A percentile compares a stretch with the other conserved stretches of the same genome.
These are phyloP conservation scores for Microsporum ferrugineum DNA, from an alignment of 2,329 filamentous ascomycete genomes.

Conservation along the genomic window DNA sequence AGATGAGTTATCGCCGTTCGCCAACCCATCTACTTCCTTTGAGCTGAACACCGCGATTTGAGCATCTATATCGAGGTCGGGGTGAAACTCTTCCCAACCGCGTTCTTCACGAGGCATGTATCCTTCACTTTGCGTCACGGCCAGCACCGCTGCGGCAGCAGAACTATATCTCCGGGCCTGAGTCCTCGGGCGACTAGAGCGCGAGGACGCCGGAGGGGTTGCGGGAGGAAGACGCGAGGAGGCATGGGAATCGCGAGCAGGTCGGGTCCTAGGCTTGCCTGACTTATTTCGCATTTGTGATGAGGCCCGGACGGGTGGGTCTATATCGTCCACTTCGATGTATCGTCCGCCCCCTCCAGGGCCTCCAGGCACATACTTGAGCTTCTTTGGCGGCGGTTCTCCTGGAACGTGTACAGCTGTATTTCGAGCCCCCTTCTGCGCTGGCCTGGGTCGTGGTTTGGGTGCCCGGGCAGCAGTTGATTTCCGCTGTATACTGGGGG, in stretches of 20 bases:
- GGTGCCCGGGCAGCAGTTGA: slow-evolving; percentile 20
- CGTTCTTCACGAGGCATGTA: slow-evolving; percentile 96
- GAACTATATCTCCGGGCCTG: slow-evolving; percentile 58
- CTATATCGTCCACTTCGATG: slow-evolving; percentile 58
- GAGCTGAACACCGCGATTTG: slow-evolving; percentile 67
- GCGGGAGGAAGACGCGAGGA: slow-evolving; percentile 20
- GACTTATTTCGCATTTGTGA: background rate
- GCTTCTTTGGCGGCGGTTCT: slow-evolving; percentile 58
- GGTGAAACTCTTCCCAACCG: slow-evolving; percentile 96
- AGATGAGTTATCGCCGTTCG: slow-evolving; percentile 29
- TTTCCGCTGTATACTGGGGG: slow-evolving; percentile 22
- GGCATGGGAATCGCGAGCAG: slow-evolving; percentile 37
- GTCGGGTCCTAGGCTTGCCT: slow-evolving; percentile 29
- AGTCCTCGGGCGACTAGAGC: slow-evolving; percentile 33
- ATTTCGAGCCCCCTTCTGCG: slow-evolving; percentile 23
- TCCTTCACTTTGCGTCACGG: slow-evolving; percentile 81
- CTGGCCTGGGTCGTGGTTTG: slow-evolving; percentile 23
- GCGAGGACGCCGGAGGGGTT: slow-evolving; percentile 23
- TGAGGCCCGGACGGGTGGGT: slow-evolving; percentile 39
- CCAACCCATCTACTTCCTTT: slow-evolving; percentile 71
- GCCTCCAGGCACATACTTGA: slow-evolving; percentile 74
- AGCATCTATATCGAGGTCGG: slow-evolving; percentile 79
- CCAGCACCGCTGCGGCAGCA: slow-evolving; percentile 72
- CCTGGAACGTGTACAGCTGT: slow-evolving; percentile 23
- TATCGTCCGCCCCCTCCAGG: slow-evolving; percentile 78